These are phyloP conservation scores for Albugo laibachii DNA, from an alignment of 352 stramenopile genomes.

Conservation along the genomic window DNA sequence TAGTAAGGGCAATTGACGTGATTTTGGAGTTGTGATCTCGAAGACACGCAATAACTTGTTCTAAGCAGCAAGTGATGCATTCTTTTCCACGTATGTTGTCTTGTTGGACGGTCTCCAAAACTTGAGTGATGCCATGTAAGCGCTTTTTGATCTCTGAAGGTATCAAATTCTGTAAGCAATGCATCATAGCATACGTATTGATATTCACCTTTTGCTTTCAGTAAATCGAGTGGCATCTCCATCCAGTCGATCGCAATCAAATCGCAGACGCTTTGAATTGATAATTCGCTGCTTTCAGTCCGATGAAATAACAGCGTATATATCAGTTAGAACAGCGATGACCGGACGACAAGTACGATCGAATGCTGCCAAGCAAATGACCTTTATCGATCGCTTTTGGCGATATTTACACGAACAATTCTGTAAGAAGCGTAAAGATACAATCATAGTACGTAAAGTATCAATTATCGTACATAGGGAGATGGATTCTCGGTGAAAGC, in stretches of 20 bases:
- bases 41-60: conserved; percentile 15
- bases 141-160: conserved; percentile 62
- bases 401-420: no score
- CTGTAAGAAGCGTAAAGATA: no score
- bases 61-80: conserved; percentile 1
- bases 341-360: not conserved
- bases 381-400: not conserved
- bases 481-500: conserved; percentile 39
- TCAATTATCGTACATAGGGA: conserved; percentile 10
- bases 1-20: conserved; percentile 33
- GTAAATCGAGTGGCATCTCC: no score
- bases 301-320: no score
- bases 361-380: not conserved
- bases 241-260: no score
- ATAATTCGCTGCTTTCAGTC: no score
- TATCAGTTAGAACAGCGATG: no score
- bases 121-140: conserved; percentile 31
- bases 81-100: conserved; percentile 3
- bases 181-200: not conserved
- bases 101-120: conserved; percentile 9
- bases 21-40: conserved; percentile 76
- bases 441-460: not conserved
- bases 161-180: not conserved
- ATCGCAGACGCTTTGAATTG: no score
- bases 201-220: no score